phyloP scores from a whole-genome alignment of 2,329 filamentous ascomycete species.

The Zelopaecilomyces penicillatus region DNA sequence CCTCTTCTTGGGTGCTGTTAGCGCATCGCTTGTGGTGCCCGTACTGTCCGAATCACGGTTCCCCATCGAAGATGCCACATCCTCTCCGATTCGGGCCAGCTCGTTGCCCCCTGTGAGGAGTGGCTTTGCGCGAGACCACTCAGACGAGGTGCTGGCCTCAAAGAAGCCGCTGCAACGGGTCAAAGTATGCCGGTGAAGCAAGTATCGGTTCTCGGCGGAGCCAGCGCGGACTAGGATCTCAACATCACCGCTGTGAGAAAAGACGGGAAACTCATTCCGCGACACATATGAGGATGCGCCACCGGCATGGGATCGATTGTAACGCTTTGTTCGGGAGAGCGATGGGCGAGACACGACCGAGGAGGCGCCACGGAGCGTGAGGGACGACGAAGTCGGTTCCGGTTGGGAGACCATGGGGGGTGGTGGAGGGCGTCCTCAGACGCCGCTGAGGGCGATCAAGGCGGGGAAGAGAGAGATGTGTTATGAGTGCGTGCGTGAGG shows the following conservation, averaged over 20 bases:
- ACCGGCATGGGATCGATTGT: constrained; percentile 74
- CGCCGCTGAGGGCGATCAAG: constrained; percentile 3
- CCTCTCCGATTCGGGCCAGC: constrained; percentile 46
- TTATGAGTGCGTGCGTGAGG: background rate
- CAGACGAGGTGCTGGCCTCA: constrained; percentile 71
- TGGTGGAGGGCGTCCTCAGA: background rate
- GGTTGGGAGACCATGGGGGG: constrained; percentile 55
- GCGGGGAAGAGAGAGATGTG: background rate
- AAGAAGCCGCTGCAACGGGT: constrained; percentile 92
- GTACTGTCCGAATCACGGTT: constrained; percentile 11
- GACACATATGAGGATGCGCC: constrained; percentile 56
- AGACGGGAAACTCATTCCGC: constrained; percentile 89
- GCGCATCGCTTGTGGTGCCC: constrained; percentile 2
- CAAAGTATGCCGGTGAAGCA: constrained; percentile 80
- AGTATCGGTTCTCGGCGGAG: constrained; percentile 62
- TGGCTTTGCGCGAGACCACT: constrained; percentile 48
- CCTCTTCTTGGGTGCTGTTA: constrained; percentile 35
- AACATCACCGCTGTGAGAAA: constrained; percentile 83
- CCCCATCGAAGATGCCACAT: constrained; percentile 17
- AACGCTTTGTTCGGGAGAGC: constrained; percentile 55
- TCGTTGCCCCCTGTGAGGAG: constrained; percentile 30
- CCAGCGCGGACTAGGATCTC: constrained; percentile 72
- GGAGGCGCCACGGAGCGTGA: constrained; percentile 45
- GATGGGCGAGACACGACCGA: constrained; percentile 57
- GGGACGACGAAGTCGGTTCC: constrained; percentile 40